A percentile compares a stretch with the other conserved stretches of the same genome.
phyloP scores from a whole-genome alignment of 2,329 filamentous ascomycete species.

The Amauroascus verrucosus region DNA sequence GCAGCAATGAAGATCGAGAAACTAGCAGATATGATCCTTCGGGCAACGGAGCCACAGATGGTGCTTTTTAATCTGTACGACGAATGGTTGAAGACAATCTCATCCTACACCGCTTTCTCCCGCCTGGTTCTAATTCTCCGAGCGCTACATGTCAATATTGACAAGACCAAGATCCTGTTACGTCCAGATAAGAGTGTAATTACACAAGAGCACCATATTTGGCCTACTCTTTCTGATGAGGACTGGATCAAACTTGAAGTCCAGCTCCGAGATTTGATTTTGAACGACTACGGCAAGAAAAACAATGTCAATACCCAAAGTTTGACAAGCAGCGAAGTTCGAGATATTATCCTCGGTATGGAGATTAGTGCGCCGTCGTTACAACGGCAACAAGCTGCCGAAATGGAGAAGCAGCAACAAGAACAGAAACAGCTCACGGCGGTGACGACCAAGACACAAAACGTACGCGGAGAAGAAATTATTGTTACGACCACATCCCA shows the following conservation, averaged over 20 bases:
- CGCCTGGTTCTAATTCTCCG: slow-evolving; percentile 86
- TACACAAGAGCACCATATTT: slow-evolving; percentile 97
- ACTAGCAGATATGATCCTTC: slow-evolving; percentile 95
- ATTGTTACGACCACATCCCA: slow-evolving; percentile 97
- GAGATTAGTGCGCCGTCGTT: slow-evolving; percentile 96
- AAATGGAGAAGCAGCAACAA: slow-evolving; percentile 97
- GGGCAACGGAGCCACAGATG: slow-evolving; percentile 98
- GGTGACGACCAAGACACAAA: slow-evolving; percentile 96
- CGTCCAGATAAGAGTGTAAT: slow-evolving; percentile 97
- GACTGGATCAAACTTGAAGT: slow-evolving; percentile 99
- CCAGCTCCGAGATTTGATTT: slow-evolving; percentile 83
- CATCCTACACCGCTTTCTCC: slow-evolving; percentile 96
- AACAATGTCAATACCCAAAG: slow-evolving; percentile 99
- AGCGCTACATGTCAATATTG: slow-evolving; percentile 91
- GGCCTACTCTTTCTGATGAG: slow-evolving; percentile 87
- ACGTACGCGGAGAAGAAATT: slow-evolving; percentile 92
- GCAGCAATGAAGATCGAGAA: slow-evolving; percentile 99
- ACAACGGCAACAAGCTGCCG: slow-evolving; percentile 94
- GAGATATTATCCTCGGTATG: slow-evolving; percentile 98
- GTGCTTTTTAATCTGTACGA: slow-evolving; percentile 98
- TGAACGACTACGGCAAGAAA: slow-evolving; percentile 99
- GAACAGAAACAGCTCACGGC: slow-evolving; percentile 94
- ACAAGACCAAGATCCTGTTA: slow-evolving; percentile 93
- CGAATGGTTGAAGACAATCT: slow-evolving; percentile 97
- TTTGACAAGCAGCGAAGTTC: slow-evolving; percentile 90